phyloP scores from a whole-genome alignment of 2,329 filamentous ascomycete species.

The Davidsoniella virescens region DNA sequence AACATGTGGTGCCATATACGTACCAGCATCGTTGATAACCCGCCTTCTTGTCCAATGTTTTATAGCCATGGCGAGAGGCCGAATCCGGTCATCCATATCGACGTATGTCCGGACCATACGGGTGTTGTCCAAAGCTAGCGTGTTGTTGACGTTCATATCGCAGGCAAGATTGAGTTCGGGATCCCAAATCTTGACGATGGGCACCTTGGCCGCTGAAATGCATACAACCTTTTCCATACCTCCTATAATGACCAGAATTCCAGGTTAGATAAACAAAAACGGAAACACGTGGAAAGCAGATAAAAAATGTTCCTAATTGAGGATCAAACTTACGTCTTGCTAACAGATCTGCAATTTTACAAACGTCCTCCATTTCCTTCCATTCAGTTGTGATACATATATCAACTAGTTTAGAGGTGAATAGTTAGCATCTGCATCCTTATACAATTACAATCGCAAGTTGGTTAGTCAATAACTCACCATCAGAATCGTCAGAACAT shows the following conservation, averaged over 20 bases:
- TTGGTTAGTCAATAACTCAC: conserved; percentile 32
- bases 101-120: conserved; percentile 97
- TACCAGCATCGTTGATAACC: conserved; percentile 91
- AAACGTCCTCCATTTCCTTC: conserved; percentile 77
- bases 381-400: conserved; percentile 91
- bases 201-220: conserved; percentile 86
- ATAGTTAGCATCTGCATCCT: neutral
- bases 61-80: conserved; percentile 87
- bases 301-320: neutral
- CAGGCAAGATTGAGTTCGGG: conserved; percentile 77
- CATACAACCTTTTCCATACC: conserved; percentile 96
- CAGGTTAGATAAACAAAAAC: no score
- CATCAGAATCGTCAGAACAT: conserved; percentile 90
- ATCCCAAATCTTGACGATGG: conserved; percentile 98
- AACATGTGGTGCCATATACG: conserved; percentile 20
- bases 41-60: conserved; percentile 93
- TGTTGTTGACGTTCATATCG: conserved; percentile 99
- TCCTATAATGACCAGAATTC: conserved; percentile 35
- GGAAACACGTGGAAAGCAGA: neutral
- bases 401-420: conserved; percentile 48
- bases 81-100: conserved; percentile 75
- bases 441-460: neutral
- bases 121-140: conserved; percentile 84
- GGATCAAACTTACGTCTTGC: conserved; percentile 53
- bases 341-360: conserved; percentile 73